phyloP scores from a whole-genome alignment of 208 protist genomes.

The Crithidia thermophila region DNA sequence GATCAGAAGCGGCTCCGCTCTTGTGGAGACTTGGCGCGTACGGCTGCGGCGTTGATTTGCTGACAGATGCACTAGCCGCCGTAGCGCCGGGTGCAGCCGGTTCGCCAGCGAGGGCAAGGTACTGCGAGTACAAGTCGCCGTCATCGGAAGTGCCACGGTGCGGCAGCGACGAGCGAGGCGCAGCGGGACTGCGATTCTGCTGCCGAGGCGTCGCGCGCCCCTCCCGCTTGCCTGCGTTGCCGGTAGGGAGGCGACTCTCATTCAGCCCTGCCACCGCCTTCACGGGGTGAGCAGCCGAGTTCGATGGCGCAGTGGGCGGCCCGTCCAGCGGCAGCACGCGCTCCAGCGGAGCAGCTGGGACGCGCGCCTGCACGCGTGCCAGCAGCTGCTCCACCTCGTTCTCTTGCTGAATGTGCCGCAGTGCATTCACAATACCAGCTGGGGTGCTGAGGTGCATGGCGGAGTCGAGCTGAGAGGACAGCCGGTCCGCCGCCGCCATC shows the following conservation, averaged over 20 bases:
- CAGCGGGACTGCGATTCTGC: background rate
- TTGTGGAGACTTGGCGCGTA: background rate
- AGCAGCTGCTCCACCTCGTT: constrained; percentile 52
- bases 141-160: constrained; percentile 1
- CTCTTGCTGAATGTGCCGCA: constrained; percentile 62
- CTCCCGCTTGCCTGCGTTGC: background rate
- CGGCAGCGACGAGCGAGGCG: background rate
- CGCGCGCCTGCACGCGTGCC: constrained; percentile 35
- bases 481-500: constrained; percentile 30
- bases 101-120: constrained; percentile 31
- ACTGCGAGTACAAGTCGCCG: constrained; percentile 40
- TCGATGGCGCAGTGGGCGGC: background rate
- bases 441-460: constrained; percentile 32
- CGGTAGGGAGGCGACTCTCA: constrained; percentile 27
- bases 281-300: background rate
- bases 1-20: background rate
- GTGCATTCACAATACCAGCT: constrained; percentile 40
- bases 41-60: background rate
- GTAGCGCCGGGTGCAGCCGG: background rate
- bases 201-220: background rate
- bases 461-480: constrained; percentile 35
- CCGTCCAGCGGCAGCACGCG: constrained; percentile 44
- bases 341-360: constrained; percentile 44
- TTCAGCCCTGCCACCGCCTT: constrained; percentile 32
- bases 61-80: background rate